Conservation (phyloP, 208 protist genomes). For the Blastocrithidia nonstop region DNA sequence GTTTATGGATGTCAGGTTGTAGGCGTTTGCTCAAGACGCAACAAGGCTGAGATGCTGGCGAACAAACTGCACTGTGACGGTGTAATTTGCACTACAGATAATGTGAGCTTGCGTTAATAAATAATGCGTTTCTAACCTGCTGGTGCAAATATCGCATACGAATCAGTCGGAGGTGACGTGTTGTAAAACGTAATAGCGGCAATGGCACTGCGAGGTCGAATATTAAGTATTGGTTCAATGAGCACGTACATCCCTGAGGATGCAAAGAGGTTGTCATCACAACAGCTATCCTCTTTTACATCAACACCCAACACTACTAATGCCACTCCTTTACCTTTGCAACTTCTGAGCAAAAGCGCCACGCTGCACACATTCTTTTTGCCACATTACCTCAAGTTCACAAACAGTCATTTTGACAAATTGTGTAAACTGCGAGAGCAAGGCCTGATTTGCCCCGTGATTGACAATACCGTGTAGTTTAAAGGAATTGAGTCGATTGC, state of each 20-base stretch:
- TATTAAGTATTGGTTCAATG: conserved; percentile 75
- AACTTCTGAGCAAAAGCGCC: conserved; percentile 65
- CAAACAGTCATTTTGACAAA: conserved; percentile 26
- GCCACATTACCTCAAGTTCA: conserved; percentile 69
- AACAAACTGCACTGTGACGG: conserved; percentile 53
- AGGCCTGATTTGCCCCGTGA: conserved; percentile 27
- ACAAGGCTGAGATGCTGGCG: conserved; percentile 56
- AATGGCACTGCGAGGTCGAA: conserved; percentile 44
- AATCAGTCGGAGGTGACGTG: conserved; percentile 78
- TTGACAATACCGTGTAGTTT: conserved; percentile 35
- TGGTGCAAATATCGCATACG: conserved; percentile 84
- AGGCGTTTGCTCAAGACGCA: conserved; percentile 68
- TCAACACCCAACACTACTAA: no score
- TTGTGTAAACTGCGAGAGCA: conserved; percentile 34
- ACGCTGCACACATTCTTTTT: conserved; percentile 74
- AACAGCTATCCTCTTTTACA: no score
- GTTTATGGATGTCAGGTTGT: conserved; percentile 70
- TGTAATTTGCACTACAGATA: conserved; percentile 72
- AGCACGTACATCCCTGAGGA: conserved; percentile 35
- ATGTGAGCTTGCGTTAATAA: neutral
- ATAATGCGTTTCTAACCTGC: conserved; percentile 7
- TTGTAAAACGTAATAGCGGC: conserved; percentile 46
- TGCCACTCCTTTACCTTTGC: conserved; percentile 49
- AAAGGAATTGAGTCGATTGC: conserved; percentile 48
- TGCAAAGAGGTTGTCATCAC: neutral